A percentile compares a stretch with the other conserved stretches of the same genome.
These are phyloP conservation scores for Musa beccarii DNA, from an alignment of 176 grass and related monocot genomes.

Conservation along the genomic window DNA sequence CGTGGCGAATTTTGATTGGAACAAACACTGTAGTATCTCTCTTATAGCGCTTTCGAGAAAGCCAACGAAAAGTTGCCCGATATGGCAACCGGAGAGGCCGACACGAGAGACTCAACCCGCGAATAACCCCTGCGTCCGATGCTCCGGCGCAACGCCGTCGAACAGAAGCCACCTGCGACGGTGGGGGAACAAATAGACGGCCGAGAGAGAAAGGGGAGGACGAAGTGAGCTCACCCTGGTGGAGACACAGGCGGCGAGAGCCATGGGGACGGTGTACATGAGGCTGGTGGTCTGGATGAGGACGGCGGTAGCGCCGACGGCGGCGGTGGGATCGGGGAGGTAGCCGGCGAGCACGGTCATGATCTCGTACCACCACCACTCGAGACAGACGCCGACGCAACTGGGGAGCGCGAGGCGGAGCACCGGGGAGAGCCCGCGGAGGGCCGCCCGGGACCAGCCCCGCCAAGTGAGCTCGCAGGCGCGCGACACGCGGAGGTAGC, in stretches of 20 bases:
- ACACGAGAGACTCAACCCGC: background rate
- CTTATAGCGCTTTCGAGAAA: background rate
- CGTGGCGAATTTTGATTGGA: background rate
- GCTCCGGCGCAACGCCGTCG: background rate
- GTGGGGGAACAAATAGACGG: background rate
- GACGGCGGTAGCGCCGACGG: conserved; percentile 76
- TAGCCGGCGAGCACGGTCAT: conserved; percentile 83
- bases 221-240: conserved; percentile 43
- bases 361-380: conserved; percentile 99
- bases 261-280: conserved; percentile 98
- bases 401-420: conserved; percentile 75
- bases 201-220: background rate
- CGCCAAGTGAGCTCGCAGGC: conserved; percentile 56
- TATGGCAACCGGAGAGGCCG: background rate
- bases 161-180: background rate
- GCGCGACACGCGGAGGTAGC: conserved; percentile 46
- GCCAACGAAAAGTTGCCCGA: background rate
- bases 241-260: conserved; percentile 78
- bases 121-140: background rate
- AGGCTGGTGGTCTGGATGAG: conserved; percentile 94
- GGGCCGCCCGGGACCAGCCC: conserved; percentile 38
- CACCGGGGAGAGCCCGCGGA: conserved; percentile 36
- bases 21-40: background rate
- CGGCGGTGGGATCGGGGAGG: conserved; percentile 59
- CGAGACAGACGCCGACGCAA: conserved; percentile 84